phyloP scores from a whole-genome alignment of 2,329 filamentous ascomycete genomes.

The Aspergillus brasiliensis region DNA sequence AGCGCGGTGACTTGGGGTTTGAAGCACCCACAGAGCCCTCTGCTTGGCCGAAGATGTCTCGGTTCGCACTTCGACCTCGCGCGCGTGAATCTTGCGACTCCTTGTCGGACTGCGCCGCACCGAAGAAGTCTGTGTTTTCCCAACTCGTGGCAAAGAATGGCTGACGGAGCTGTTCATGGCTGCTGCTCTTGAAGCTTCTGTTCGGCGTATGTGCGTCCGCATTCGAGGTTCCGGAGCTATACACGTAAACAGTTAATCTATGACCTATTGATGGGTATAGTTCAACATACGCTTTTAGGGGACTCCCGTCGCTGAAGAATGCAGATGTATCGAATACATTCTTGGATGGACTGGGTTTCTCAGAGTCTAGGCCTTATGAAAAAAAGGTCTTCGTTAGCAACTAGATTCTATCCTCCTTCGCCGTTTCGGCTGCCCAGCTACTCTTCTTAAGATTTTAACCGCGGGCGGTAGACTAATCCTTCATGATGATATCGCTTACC shows the following conservation, averaged over 20 bases:
- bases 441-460: background rate
- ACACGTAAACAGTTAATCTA: constrained; percentile 13
- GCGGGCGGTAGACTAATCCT: background rate
- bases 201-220: constrained; percentile 13
- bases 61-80: constrained; percentile 26
- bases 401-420: background rate
- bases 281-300: constrained; percentile 14
- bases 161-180: constrained; percentile 37
- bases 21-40: constrained; percentile 22
- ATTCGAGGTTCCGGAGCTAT: constrained; percentile 5
- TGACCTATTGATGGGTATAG: background rate
- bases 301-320: constrained; percentile 11
- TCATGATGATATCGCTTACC: constrained; percentile 33
- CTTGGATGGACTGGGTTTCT: constrained; percentile 15
- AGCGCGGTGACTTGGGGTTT: constrained; percentile 20
- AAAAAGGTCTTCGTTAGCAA: constrained; percentile 28
- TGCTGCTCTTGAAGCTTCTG: constrained; percentile 35
- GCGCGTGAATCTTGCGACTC: constrained; percentile 20
- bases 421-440: background rate
- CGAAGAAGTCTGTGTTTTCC: constrained; percentile 42
- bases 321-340: constrained; percentile 14
- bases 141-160: constrained; percentile 48
- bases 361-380: constrained; percentile 35
- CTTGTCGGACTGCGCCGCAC: constrained; percentile 23
- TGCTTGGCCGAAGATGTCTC: constrained; percentile 23